Conservation (phyloP, 2,329 filamentous ascomycete genomes). For the Trichoderma harzianum region DNA sequence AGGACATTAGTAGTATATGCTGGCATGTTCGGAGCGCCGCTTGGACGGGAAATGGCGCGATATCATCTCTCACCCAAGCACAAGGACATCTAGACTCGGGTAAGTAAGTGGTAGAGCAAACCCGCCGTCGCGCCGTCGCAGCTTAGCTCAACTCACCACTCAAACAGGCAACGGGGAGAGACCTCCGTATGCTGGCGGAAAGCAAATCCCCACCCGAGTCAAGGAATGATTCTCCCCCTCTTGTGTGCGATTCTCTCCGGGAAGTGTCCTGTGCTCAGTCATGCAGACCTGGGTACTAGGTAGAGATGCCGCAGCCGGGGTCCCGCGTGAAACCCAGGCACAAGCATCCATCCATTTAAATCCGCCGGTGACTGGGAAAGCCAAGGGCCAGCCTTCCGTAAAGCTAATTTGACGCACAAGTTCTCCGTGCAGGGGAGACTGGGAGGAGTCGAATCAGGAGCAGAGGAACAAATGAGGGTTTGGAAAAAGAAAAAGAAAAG, state of each 20-base stretch:
- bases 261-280: neutral
- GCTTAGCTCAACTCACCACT: neutral
- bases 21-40: neutral
- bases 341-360: neutral
- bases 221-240: neutral
- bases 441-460: neutral
- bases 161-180: slow-evolving; percentile 13
- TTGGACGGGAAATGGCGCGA: slow-evolving; percentile 8
- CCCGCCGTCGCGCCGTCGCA: neutral
- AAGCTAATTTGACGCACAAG: slow-evolving; percentile 5
- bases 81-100: neutral
- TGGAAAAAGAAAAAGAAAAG: neutral
- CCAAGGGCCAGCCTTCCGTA: neutral
- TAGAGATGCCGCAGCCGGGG: slow-evolving; percentile 3
- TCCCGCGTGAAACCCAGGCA: slow-evolving; percentile 14
- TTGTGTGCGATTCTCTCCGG: neutral
- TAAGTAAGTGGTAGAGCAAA: neutral
- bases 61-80: neutral
- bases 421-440: slow-evolving; percentile 5
- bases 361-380: neutral
- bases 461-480: neutral
- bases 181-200: neutral
- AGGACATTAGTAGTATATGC: neutral
- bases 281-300: neutral
- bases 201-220: neutral